A percentile compares a stretch with the other conserved stretches of the same genome.
Evolutionary conservation across 306 rosid species (phyloP).

Genomic region (Nissolia schottii): DNA sequence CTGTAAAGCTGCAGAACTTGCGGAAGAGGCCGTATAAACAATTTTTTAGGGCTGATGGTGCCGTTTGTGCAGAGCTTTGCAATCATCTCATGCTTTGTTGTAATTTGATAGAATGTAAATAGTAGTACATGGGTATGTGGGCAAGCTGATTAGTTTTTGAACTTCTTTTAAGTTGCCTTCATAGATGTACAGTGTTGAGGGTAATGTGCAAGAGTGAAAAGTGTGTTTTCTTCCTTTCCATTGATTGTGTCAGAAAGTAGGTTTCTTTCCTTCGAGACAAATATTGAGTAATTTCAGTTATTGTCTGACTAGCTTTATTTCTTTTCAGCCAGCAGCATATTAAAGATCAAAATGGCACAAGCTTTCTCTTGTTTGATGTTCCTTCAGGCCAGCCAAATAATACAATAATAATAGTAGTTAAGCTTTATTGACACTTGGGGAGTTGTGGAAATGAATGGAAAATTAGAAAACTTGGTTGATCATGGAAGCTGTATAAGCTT

Average conservation of each 20-base stretch:
- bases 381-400: too few relatives aligned
- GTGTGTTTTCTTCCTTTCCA: not conserved
- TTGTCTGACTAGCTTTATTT: not conserved
- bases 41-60: conserved; percentile 15
- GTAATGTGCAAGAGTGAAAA: not conserved
- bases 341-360: not conserved
- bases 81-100: conserved; percentile 32
- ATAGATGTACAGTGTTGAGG: conserved; percentile 56
- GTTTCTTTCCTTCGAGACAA: conserved; percentile 20
- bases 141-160: conserved; percentile 29
- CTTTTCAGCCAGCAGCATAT: not conserved
- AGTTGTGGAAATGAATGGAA: too few relatives aligned
- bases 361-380: not conserved
- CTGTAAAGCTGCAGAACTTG: conserved; percentile 30
- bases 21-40: conserved; percentile 42
- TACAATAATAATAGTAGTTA: too few relatives aligned
- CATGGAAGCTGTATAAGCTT: too few relatives aligned
- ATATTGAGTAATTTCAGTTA: conserved; percentile 11
- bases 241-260: conserved; percentile 35
- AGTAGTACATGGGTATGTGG: conserved; percentile 44
- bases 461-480: too few relatives aligned
- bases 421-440: too few relatives aligned
- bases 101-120: conserved; percentile 48
- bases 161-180: conserved; percentile 32
- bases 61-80: conserved; percentile 28